A percentile compares a stretch with the other conserved stretches of the same genome.
Conservation (phyloP, 306 rosid species). For the Arachis stenosperma region DNA sequence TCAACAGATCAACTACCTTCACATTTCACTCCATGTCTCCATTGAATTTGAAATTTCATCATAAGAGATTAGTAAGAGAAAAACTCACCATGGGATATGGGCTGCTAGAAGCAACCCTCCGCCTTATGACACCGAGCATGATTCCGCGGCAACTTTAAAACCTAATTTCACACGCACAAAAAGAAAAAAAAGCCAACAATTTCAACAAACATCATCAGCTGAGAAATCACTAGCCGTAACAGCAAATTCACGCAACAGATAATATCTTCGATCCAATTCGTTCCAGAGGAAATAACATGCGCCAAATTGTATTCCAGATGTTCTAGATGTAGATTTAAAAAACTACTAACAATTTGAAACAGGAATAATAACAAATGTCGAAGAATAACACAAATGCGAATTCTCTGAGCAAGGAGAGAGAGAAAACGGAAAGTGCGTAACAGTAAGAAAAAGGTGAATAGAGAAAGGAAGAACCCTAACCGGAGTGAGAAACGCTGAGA, state of each 20-base stretch:
- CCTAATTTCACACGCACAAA: slow-evolving; percentile 33
- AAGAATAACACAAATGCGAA: not conserved
- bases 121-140: slow-evolving; percentile 72
- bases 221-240: not conserved
- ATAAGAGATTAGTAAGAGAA: not conserved
- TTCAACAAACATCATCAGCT: slow-evolving; percentile 16
- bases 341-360: not conserved
- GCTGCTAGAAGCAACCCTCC: slow-evolving; percentile 71
- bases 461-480: slow-evolving; percentile 11
- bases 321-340: slow-evolving; percentile 29
- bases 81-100: slow-evolving; percentile 53
- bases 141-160: slow-evolving; percentile 24
- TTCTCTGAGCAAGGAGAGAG: not conserved
- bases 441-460: not conserved
- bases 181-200: not conserved
- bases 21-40: not conserved
- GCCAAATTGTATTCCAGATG: not conserved
- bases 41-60: slow-evolving; percentile 3
- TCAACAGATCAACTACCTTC: slow-evolving; percentile 3
- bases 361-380: not conserved
- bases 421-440: not conserved
- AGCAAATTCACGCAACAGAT: not conserved
- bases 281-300: not conserved
- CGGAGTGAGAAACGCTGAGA: slow-evolving; percentile 18
- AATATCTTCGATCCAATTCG: not conserved